Base-by-base conservation (phyloP, 306 rosid genomes). In the Cercis canadensis region DNA sequence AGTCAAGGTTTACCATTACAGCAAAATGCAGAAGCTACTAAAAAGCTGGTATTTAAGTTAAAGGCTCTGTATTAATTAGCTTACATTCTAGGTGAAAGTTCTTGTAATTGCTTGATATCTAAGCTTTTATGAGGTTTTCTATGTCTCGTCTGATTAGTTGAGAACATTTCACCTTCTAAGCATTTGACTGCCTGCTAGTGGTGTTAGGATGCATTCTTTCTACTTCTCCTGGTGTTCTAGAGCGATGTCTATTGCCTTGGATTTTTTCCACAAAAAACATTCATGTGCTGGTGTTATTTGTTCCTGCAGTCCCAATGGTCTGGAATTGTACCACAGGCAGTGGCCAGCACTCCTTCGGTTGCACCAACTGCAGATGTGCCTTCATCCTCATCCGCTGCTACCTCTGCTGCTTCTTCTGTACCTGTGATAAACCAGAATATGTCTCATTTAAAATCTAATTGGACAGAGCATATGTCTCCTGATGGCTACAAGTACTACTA, bases 391-490 rank as follows among this genome's bases (percentile, higher is more conserved):
- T 65, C 89, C 81, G 78, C 65, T 47, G 60, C 78, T 75, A 5
- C 43, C 7, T 70, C 90, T 58, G 67, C 84, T 39, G 67, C 43
- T 5, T 70, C 90, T 58, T 64, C 84, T 39, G 67, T 74, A 50
- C 76, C 89, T 16, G 72, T 66, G 61, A 62, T 55, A 41, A 53
- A 65, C 83, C 96, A 86, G 78, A 72, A 74, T 52, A 33, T 62
- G 2, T 53, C 71, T 78, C 81, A 82, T 66, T 70, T 72, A 60
- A 86, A 91, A 80, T 78, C 90, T 78, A 65, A 87, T 69, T 95
- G 99, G 99, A 89, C 96, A 34, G 99, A 95, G 72, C 99, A 95
- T 78, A 59, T 85, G 41, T 95, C 96, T 78, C 99, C 99, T 0
- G 97, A 95, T 79, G 95, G 92, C 70, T 91, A 87, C 82, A 95